A percentile compares a stretch with the other conserved stretches of the same genome.
Conservation (phyloP, 2,329 filamentous ascomycete species). For the Thermothelomyces thermophilus region DNA sequence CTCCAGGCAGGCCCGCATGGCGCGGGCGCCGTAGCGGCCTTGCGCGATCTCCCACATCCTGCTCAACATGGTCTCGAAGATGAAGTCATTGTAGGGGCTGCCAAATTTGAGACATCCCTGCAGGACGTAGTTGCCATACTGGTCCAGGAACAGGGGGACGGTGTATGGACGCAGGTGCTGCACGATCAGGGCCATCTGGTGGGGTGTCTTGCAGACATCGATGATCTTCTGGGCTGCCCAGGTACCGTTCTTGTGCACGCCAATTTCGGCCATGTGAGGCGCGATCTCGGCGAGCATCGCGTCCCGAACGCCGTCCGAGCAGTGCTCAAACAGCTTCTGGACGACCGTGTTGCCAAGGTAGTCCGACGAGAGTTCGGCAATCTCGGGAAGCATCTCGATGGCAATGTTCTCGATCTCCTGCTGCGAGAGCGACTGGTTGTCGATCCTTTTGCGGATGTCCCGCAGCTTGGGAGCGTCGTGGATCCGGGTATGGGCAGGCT, state of each 20-base stretch:
- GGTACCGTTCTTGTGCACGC: slow-evolving; percentile 97
- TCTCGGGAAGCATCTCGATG: slow-evolving; percentile 89
- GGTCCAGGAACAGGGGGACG: slow-evolving; percentile 87
- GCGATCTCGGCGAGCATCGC: slow-evolving; percentile 84
- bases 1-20: slow-evolving; percentile 94
- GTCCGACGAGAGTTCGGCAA: slow-evolving; percentile 89
- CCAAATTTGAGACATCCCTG: slow-evolving; percentile 94
- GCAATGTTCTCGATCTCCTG: slow-evolving; percentile 90
- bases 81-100: slow-evolving; percentile 84
- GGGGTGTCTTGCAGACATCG: slow-evolving; percentile 80
- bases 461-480: slow-evolving; percentile 92
- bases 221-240: slow-evolving; percentile 99
- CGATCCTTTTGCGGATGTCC: slow-evolving; percentile 94
- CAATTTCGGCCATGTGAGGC: slow-evolving; percentile 91
- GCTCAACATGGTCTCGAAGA: slow-evolving; percentile 95
- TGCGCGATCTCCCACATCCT: slow-evolving; percentile 91
- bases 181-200: slow-evolving; percentile 78
- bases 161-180: slow-evolving; percentile 80
- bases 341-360: slow-evolving; percentile 99
- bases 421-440: slow-evolving; percentile 82
- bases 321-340: slow-evolving; percentile 96
- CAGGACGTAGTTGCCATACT: slow-evolving; percentile 97
- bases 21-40: slow-evolving; percentile 87
- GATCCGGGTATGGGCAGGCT: slow-evolving; percentile 80
- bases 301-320: slow-evolving; percentile 83